phyloP scores from a whole-genome alignment of 176 grass and related monocot genomes.

The Dendrocalamus sinicus region DNA sequence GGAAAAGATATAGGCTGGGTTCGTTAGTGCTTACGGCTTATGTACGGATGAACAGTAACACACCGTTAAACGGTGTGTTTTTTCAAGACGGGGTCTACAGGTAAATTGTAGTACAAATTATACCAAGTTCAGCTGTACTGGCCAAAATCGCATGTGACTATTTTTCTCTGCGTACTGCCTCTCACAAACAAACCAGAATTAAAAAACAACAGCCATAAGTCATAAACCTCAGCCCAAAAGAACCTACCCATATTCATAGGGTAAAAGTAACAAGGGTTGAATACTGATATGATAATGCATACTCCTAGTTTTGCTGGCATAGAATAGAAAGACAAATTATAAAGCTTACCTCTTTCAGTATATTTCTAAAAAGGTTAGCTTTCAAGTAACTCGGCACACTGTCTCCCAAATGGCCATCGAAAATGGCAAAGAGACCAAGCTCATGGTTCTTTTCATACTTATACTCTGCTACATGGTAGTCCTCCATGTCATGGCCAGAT shows the following conservation, averaged over 20 bases:
- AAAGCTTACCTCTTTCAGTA: slow-evolving; percentile 72
- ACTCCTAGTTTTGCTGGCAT: neutral
- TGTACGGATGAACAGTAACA: too few species aligned
- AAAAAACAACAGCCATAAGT: too few species aligned
- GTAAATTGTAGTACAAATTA: too few species aligned
- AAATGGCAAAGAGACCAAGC: slow-evolving; percentile 96
- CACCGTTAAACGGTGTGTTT: too few species aligned
- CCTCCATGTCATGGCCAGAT: slow-evolving; percentile 99
- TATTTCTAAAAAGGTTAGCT: slow-evolving; percentile 90
- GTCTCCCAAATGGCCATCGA: slow-evolving; percentile 95
- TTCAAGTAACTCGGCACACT: slow-evolving; percentile 88
- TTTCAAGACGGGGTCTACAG: too few species aligned
- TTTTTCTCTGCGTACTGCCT: too few species aligned
- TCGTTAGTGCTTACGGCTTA: too few species aligned
- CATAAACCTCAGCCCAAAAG: too few species aligned
- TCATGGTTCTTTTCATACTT: slow-evolving; percentile 79
- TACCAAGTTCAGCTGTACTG: too few species aligned
- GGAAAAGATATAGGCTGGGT: neutral
- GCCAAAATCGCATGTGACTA: too few species aligned
- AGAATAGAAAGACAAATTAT: slow-evolving; percentile 13
- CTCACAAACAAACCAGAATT: too few species aligned
- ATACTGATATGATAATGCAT: neutral
- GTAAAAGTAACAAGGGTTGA: neutral
- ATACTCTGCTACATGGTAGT: slow-evolving; percentile 93
- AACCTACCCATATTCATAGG: neutral